Conservation (phyloP, 257 asterid genomes). For the Echites panduratus region DNA sequence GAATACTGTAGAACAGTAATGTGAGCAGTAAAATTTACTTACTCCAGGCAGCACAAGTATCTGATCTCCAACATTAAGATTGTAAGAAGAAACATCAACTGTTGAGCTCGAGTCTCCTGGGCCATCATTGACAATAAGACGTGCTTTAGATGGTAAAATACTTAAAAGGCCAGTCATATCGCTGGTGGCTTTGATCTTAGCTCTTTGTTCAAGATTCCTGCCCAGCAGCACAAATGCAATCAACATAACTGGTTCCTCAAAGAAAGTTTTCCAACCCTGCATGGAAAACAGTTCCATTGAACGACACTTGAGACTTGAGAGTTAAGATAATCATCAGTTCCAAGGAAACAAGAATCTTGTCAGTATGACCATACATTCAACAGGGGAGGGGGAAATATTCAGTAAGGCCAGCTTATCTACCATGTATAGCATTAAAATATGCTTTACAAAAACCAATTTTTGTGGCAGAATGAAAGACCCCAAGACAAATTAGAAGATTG, state of each 20-base stretch:
- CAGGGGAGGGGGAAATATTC: not conserved
- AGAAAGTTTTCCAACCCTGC: slow-evolving; percentile 97
- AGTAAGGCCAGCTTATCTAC: not conserved
- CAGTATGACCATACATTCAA: not conserved
- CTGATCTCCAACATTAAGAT: slow-evolving; percentile 92
- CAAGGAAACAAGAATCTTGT: not conserved
- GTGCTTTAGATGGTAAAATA: slow-evolving; percentile 92
- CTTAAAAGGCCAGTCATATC: slow-evolving; percentile 95
- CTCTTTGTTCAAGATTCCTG: slow-evolving; percentile 96
- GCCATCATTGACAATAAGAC: slow-evolving; percentile 61
- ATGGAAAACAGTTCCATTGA: slow-evolving; percentile 23
- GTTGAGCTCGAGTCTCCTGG: slow-evolving; percentile 49
- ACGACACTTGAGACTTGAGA: not conserved
- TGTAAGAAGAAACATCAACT: slow-evolving; percentile 79
- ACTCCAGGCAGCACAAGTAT: slow-evolving; percentile 93
- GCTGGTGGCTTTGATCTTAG: slow-evolving; percentile 91
- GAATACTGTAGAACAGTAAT: not conserved
- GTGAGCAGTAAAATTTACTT: slow-evolving; percentile 32
- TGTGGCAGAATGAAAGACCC: not conserved
- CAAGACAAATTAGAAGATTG: not conserved
- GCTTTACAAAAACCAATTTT: not conserved
- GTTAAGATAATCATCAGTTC: slow-evolving; percentile 10
- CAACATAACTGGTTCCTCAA: slow-evolving; percentile 98
- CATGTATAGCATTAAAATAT: not conserved
- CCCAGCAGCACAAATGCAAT: slow-evolving; percentile 97